These are phyloP conservation scores for Microsporum ferrugineum DNA, from an alignment of 2,329 filamentous ascomycete genomes.

Conservation along the genomic window DNA sequence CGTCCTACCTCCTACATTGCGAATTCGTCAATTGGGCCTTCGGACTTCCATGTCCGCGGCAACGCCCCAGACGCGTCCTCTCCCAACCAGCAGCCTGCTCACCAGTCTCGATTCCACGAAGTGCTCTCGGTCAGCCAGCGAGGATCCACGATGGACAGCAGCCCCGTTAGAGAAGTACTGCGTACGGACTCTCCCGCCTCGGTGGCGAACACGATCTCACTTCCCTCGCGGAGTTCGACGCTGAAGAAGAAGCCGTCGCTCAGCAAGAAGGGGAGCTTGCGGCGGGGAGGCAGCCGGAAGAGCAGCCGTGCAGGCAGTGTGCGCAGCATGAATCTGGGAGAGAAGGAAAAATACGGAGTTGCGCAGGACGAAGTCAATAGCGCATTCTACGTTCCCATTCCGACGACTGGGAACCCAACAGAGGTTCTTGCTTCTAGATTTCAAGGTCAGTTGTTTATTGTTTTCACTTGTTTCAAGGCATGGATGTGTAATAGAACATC, in stretches of 20 bases:
- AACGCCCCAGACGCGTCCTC: conserved; percentile 22
- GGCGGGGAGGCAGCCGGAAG: conserved; percentile 66
- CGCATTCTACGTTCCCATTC: conserved; percentile 81
- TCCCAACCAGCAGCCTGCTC: conserved; percentile 13
- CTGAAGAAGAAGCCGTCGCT: conserved; percentile 81
- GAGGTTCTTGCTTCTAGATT: conserved; percentile 80
- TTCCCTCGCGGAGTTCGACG: conserved; percentile 52
- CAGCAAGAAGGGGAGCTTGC: conserved; percentile 60
- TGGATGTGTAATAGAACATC: neutral
- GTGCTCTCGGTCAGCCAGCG: conserved; percentile 27
- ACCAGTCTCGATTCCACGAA: conserved; percentile 31
- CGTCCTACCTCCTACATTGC: conserved; percentile 33
- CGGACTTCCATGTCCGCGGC: conserved; percentile 29
- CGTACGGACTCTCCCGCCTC: conserved; percentile 33
- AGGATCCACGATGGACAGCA: conserved; percentile 22
- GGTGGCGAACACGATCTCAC: conserved; percentile 26
- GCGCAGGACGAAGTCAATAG: conserved; percentile 57
- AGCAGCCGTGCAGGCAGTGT: conserved; percentile 82
- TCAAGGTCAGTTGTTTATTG: conserved; percentile 52
- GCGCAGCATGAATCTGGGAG: conserved; percentile 62
- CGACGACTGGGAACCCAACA: conserved; percentile 75
- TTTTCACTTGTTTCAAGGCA: conserved; percentile 5
- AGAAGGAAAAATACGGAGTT: conserved; percentile 40
- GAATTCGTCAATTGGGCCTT: conserved; percentile 19
- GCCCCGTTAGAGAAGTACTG: conserved; percentile 2